phyloP scores from a whole-genome alignment of 768 basidiomycete genomes.

The Tephrocybe sp. region DNA sequence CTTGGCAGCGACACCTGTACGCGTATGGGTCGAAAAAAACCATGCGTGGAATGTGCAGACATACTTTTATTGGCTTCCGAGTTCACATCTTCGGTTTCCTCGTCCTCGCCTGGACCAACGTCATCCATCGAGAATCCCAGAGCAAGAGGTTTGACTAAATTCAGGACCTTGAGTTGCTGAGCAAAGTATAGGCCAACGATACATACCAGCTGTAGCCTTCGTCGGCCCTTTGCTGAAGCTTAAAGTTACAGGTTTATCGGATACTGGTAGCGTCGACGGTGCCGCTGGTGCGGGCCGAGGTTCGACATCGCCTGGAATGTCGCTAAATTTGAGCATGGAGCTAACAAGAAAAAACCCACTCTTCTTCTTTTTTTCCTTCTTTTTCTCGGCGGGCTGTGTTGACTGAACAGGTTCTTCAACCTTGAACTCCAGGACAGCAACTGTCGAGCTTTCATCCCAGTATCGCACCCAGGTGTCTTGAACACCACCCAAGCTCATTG shows the following conservation, averaged over 20 bases:
- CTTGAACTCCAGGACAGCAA: slow-evolving; percentile 76
- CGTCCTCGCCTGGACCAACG: slow-evolving; percentile 37
- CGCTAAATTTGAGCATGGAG: background rate
- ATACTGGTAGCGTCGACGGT: slow-evolving; percentile 70
- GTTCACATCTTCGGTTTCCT: slow-evolving; percentile 40
- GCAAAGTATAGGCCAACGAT: background rate
- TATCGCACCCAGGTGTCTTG: slow-evolving; percentile 81
- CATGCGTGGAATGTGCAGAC: slow-evolving; percentile 14
- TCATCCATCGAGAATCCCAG: slow-evolving; percentile 76
- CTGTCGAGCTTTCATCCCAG: slow-evolving; percentile 87
- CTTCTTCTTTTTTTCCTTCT: slow-evolving; percentile 68
- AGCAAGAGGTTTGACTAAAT: slow-evolving; percentile 38
- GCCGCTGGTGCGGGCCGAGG: slow-evolving; percentile 40
- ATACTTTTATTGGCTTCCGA: slow-evolving; percentile 53
- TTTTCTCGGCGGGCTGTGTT: slow-evolving; percentile 34
- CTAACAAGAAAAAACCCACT: slow-evolving; percentile 40
- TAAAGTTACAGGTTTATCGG: slow-evolving; percentile 79
- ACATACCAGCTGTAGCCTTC: slow-evolving; percentile 30
- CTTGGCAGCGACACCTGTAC: slow-evolving; percentile 45
- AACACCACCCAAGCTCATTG: slow-evolving; percentile 65
- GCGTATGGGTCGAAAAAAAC: background rate
- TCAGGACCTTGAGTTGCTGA: slow-evolving; percentile 9
- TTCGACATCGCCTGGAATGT: slow-evolving; percentile 21
- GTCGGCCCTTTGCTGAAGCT: slow-evolving; percentile 62
- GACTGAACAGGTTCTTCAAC: slow-evolving; percentile 59